Conservation (phyloP, 2,329 filamentous ascomycete genomes). For the Neonectria ditissima region DNA sequence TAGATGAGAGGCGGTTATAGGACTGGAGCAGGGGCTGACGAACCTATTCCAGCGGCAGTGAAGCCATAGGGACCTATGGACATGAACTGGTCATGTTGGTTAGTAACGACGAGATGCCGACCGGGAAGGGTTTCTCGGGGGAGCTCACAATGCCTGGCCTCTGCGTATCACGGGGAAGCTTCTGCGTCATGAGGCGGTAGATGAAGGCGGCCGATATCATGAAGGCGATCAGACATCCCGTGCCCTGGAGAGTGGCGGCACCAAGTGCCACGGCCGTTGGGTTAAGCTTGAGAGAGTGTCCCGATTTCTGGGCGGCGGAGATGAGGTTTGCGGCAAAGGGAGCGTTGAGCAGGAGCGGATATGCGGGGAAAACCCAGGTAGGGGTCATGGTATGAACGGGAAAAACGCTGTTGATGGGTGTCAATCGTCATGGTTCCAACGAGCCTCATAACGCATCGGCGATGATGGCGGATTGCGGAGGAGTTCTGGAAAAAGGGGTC, state of each 20-base stretch:
- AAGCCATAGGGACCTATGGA: conserved; percentile 80
- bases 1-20: conserved; percentile 3
- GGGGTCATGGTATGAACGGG: conserved; percentile 88
- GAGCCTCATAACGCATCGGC: not conserved
- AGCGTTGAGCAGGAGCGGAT: conserved; percentile 81
- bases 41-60: conserved; percentile 59
- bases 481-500: not conserved
- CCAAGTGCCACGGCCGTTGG: conserved; percentile 61
- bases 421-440: not conserved
- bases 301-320: conserved; percentile 50
- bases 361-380: conserved; percentile 89
- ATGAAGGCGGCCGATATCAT: conserved; percentile 89
- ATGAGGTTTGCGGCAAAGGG: conserved; percentile 75
- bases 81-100: conserved; percentile 69
- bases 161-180: conserved; percentile 79
- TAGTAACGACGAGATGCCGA: too few relatives aligned
- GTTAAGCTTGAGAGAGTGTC: conserved; percentile 47
- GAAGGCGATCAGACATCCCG: conserved; percentile 69
- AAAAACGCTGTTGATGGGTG: conserved; percentile 54
- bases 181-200: conserved; percentile 89
- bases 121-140: too few relatives aligned
- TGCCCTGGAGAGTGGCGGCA: conserved; percentile 64
- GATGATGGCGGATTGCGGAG: not conserved
- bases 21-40: not conserved
- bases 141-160: conserved; percentile 75